phyloP scores from a whole-genome alignment of 352 stramenopile genomes.

The Globisporangium spiculum region DNA sequence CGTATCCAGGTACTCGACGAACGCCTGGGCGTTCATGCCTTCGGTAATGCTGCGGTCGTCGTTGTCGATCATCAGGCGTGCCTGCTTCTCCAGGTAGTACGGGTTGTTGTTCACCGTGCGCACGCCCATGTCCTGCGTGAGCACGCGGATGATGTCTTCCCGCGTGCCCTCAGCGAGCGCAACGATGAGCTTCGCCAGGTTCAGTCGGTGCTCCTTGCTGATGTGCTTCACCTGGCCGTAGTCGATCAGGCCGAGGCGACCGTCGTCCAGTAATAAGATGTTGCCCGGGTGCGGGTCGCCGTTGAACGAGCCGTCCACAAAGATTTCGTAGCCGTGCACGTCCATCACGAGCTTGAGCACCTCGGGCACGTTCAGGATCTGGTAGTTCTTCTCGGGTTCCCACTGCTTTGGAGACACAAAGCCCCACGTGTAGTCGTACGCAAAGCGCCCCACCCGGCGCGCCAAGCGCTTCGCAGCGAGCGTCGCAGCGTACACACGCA shows the following conservation, averaged over 20 bases:
- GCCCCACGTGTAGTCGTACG: conserved; percentile 88
- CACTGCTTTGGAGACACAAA: conserved; percentile 61
- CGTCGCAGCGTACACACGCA: conserved; percentile 50
- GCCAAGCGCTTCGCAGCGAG: conserved; percentile 40
- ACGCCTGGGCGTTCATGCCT: conserved; percentile 84
- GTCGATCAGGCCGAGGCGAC: conserved; percentile 88
- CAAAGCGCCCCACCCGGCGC: conserved; percentile 32
- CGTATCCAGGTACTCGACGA: conserved; percentile 82
- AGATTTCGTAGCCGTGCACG: conserved; percentile 92
- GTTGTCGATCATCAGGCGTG: conserved; percentile 84
- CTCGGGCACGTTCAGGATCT: conserved; percentile 77
- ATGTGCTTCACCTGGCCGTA: conserved; percentile 92
- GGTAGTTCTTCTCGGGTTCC: conserved; percentile 35
- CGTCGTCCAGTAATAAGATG: conserved; percentile 89
- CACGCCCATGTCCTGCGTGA: conserved; percentile 79
- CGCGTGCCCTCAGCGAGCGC: conserved; percentile 67
- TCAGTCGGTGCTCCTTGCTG: conserved; percentile 53
- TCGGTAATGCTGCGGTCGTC: conserved; percentile 77
- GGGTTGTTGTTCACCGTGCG: conserved; percentile 70
- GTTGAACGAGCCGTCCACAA: conserved; percentile 91
- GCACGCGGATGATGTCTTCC: conserved; percentile 72
- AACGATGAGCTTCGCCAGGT: conserved; percentile 83
- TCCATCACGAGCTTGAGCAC: conserved; percentile 87
- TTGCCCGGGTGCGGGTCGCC: conserved; percentile 91
- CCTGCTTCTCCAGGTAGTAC: conserved; percentile 85